A percentile compares a stretch with the other conserved stretches of the same genome.
Conservation (phyloP, 2,329 filamentous ascomycete genomes). For the Hymenoscyphus linearis region DNA sequence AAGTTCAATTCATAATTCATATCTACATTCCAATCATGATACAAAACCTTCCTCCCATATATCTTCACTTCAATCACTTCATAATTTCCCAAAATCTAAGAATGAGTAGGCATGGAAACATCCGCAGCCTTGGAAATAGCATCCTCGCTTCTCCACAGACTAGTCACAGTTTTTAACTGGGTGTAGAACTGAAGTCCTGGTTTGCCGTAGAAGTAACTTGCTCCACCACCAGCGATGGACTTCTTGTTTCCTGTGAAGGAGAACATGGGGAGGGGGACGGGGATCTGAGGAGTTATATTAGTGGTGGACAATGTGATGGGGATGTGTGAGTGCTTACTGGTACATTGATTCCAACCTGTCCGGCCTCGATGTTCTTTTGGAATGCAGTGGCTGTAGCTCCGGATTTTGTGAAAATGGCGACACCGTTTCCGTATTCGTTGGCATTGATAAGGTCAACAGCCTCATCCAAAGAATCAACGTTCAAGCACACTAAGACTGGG, state of each 20-base stretch:
- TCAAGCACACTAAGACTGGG: conserved; percentile 76
- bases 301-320: not conserved
- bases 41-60: not conserved
- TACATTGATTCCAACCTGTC: conserved; percentile 82
- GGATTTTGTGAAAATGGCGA: conserved; percentile 76
- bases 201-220: conserved; percentile 92
- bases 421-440: conserved; percentile 84
- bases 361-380: conserved; percentile 76
- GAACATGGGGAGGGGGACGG: conserved; percentile 59
- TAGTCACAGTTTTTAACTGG: conserved; percentile 95
- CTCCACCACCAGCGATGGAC: conserved; percentile 84
- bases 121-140: conserved; percentile 79
- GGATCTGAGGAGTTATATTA: conserved; percentile 41
- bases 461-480: conserved; percentile 71
- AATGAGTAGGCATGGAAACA: conserved; percentile 78
- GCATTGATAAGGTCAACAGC: conserved; percentile 77
- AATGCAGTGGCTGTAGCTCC: conserved; percentile 73
- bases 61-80: not conserved
- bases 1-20: not conserved
- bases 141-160: conserved; percentile 82
- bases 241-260: conserved; percentile 78
- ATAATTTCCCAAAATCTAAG: not conserved
- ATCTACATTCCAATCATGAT: not conserved
- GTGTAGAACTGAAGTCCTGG: conserved; percentile 94
- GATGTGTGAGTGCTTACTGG: conserved; percentile 35